A percentile compares a stretch with the other conserved stretches of the same genome.
Evolutionary conservation across 257 asterid genomes (phyloP).

Genomic region (Rehmannia glutinosa): DNA sequence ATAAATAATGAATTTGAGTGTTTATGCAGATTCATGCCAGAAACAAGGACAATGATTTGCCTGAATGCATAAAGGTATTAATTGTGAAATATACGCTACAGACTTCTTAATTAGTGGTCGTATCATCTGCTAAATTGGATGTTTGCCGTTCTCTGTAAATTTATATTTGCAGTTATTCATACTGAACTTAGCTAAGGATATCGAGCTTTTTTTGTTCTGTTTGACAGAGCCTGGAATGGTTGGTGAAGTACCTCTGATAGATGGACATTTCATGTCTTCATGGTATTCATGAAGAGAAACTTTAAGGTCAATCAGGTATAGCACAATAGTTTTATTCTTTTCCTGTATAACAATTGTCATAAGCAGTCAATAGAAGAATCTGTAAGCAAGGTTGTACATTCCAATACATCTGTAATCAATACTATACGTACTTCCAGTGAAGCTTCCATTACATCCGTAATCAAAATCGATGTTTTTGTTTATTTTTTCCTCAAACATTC

Average conservation of each 20-base stretch:
- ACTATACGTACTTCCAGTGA: conserved; percentile 13
- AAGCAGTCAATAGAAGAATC: conserved; percentile 10
- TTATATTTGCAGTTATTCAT: not conserved
- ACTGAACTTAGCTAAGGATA: not conserved
- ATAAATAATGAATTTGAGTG: not conserved
- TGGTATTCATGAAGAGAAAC: conserved; percentile 4
- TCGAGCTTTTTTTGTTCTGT: conserved; percentile 15
- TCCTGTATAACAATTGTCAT: conserved; percentile 15
- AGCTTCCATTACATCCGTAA: not conserved
- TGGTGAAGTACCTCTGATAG: conserved; percentile 63
- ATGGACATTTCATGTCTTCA: conserved; percentile 10
- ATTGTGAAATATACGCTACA: not conserved
- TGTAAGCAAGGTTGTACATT: conserved; percentile 13
- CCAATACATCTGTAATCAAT: conserved; percentile 10
- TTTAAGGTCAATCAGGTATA: conserved; percentile 29
- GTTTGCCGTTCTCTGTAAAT: too few relatives aligned
- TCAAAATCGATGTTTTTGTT: not conserved
- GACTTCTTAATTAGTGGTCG: too few relatives aligned
- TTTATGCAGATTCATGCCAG: conserved; percentile 63
- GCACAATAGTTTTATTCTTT: conserved; percentile 21
- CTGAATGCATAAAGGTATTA: conserved; percentile 85
- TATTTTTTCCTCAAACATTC: too few relatives aligned
- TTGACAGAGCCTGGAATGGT: conserved; percentile 86
- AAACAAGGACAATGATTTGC: conserved; percentile 50
- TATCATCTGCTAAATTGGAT: not conserved